Evolutionary conservation across 441 rosid species (phyloP), one percentile per base, ranked within the genome.

Genomic region (Gossypium davidsonii): DNA sequence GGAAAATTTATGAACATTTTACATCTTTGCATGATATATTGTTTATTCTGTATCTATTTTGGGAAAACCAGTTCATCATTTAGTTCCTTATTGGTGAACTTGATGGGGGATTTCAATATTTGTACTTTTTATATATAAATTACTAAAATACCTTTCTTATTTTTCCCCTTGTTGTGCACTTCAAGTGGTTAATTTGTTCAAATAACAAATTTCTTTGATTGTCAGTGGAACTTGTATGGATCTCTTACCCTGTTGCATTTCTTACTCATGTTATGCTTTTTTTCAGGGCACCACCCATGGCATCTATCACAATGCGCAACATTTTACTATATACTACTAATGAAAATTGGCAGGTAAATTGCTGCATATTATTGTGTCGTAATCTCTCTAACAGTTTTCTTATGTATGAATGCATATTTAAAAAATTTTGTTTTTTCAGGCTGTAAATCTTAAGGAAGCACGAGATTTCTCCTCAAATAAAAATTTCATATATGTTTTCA

Each of bases 361-460:
- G 71, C 18, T 1, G 11, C 66, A 23, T 60, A 58, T 52, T 75
- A 64, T 37, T 72, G 52, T 52, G 51, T 20, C 55, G 63, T 34
- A 53, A 52, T 58, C 39, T 66, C 64, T 34, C 66, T 67, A 15
- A 34, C 15, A 6, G 20, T 8, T 74, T 60, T 79, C 67, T 71
- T 72, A 48, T 44, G 42, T 25, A 53, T 64, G 70, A 26, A 25
- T 73, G 60, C 65, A 37, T 39, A 57, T 82, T 68, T 80, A 70
- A 73, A 66, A 18, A n/a, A 15, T 65, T 76, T 9, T 31, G 34
- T 31, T 60, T 59, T 25, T 49, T 76, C 86, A 95, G 99, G 91
- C 83, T 77, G 98, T 93, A 77, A 91, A 91, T 86, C 97, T 95
- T 58, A 95, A 93, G 84, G 99, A 91, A 79, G 98, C 97, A 67